Conservation (phyloP, 2,329 filamentous ascomycete genomes). For the Zasmidium angulare region DNA sequence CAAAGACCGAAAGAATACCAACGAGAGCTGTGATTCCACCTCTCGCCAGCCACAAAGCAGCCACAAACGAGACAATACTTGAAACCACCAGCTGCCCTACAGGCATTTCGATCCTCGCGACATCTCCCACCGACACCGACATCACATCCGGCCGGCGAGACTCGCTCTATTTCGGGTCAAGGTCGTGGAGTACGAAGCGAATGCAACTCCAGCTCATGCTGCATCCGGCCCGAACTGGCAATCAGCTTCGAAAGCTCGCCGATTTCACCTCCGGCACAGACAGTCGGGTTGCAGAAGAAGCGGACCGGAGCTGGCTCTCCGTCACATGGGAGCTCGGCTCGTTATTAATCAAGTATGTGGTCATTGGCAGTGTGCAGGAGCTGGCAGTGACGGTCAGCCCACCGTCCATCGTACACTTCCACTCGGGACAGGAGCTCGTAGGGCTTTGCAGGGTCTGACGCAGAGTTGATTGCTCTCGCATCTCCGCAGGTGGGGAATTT, state of each 20-base stretch:
- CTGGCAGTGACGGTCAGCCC: background rate
- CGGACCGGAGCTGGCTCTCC: background rate
- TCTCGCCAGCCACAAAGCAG: background rate
- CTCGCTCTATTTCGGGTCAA: background rate
- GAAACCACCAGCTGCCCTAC: background rate
- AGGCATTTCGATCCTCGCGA: background rate
- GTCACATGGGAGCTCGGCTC: background rate
- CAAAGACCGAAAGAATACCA: background rate
- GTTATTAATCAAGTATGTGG: background rate
- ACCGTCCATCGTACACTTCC: background rate
- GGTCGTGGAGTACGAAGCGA: background rate
- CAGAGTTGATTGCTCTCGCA: background rate
- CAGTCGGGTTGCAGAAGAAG: background rate
- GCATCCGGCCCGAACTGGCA: background rate
- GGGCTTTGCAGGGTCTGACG: no score
- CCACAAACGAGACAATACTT: background rate
- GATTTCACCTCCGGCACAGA: background rate
- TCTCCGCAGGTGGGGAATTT: background rate
- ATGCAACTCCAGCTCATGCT: background rate
- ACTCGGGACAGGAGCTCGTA: background rate
- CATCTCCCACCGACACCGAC: background rate
- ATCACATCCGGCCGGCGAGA: background rate
- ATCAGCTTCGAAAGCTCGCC: background rate
- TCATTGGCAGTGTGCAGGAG: background rate
- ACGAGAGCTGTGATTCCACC: background rate